A percentile compares a stretch with the other conserved stretches of the same genome.
phyloP scores from a whole-genome alignment of 331 rosid genomes.

The Malus hybrid region DNA sequence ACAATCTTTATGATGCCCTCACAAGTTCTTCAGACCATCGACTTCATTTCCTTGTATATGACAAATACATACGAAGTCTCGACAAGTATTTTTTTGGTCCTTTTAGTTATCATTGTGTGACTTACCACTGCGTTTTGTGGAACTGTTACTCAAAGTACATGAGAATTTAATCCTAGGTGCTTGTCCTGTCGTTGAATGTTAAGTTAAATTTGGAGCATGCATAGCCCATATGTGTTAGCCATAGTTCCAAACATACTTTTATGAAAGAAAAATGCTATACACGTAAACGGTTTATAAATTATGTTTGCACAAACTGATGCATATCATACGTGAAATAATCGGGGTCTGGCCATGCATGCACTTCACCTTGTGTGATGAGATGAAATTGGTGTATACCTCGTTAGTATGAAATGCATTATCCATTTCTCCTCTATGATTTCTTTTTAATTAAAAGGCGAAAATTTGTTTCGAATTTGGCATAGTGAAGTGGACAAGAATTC shows the following conservation, averaged over 20 bases:
- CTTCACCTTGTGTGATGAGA: neutral
- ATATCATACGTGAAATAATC: neutral
- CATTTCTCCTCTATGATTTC: neutral
- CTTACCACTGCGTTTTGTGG: neutral
- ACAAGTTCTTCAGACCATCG: slow-evolving; percentile 53
- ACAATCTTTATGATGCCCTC: slow-evolving; percentile 74
- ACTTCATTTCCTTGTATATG: slow-evolving; percentile 91
- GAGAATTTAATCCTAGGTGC: no score
- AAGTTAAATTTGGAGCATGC: neutral
- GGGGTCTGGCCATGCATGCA: neutral
- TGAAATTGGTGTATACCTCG: neutral
- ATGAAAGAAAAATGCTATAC: neutral
- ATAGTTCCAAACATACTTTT: neutral
- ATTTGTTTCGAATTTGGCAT: neutral
- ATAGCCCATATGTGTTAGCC: neutral
- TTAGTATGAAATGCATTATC: neutral
- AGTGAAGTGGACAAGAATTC: neutral
- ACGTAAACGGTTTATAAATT: neutral
- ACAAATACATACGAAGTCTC: slow-evolving; percentile 74
- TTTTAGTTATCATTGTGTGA: slow-evolving; percentile 6
- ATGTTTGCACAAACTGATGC: neutral
- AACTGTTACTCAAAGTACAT: neutral
- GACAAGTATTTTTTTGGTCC: slow-evolving; percentile 51
- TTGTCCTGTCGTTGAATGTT: no score
- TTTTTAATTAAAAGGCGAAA: neutral